These are phyloP conservation scores for Flagelloscypha sp. DNA, from an alignment of 768 basidiomycete species.

Conservation along the genomic window DNA sequence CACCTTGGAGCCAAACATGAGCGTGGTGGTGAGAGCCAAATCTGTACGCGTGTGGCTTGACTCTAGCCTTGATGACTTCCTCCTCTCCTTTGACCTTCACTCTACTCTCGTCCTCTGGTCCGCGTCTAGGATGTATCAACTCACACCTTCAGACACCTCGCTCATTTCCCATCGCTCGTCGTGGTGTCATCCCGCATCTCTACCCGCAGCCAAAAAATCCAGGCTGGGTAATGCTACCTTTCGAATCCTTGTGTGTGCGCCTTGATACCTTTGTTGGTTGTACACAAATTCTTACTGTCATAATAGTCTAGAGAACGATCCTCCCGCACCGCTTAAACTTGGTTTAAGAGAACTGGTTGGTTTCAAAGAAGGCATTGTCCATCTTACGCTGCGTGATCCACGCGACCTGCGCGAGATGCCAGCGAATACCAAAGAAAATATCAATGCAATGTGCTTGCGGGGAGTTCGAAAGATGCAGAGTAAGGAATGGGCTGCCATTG, in stretches of 20 bases:
- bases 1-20: no score
- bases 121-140: no score
- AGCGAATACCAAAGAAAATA: slow-evolving; percentile 51
- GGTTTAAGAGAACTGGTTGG: slow-evolving; percentile 51
- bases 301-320: slow-evolving; percentile 52
- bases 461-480: slow-evolving; percentile 63
- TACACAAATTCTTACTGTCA: slow-evolving; percentile 13
- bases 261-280: slow-evolving; percentile 2
- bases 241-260: slow-evolving; percentile 70
- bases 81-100: no score
- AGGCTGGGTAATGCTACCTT: slow-evolving; percentile 64
- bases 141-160: slow-evolving; percentile 66
- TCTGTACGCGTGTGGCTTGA: no score
- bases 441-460: slow-evolving; percentile 51
- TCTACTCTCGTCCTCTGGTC: no score
- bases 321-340: slow-evolving; percentile 54
- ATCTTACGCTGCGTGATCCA: slow-evolving; percentile 62
- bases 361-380: slow-evolving; percentile 49
- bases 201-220: slow-evolving; percentile 41
- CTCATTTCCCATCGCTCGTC: slow-evolving; percentile 54
- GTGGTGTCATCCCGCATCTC: slow-evolving; percentile 69
- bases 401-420: slow-evolving; percentile 61
- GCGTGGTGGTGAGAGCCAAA: no score
- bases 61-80: no score
- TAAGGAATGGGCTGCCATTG: slow-evolving; percentile 2